A percentile compares a stretch with the other conserved stretches of the same genome.
Conservation (phyloP, 441 rosid species). For the Kokia cookei region DNA sequence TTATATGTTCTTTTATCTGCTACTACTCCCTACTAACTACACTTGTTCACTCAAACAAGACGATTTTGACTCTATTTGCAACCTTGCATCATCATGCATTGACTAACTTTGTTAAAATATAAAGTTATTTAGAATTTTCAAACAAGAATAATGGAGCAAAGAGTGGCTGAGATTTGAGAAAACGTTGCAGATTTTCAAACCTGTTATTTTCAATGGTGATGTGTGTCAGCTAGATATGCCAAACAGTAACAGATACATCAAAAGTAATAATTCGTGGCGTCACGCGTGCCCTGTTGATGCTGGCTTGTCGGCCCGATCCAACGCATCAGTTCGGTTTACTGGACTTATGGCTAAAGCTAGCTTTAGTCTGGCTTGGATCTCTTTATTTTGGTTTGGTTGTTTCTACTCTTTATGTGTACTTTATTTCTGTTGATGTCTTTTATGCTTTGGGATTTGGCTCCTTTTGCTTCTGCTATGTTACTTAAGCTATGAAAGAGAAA, state of each 20-base stretch:
- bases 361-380: too few species aligned
- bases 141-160: neutral
- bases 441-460: too few species aligned
- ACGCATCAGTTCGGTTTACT: too few species aligned
- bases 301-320: too few species aligned
- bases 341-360: too few species aligned
- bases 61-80: neutral
- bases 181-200: conserved; percentile 1
- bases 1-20: conserved; percentile 1
- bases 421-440: too few species aligned
- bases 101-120: neutral
- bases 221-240: neutral
- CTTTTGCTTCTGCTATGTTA: too few species aligned
- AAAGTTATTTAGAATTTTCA: neutral
- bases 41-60: neutral
- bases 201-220: conserved; percentile 2
- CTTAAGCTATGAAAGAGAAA: too few species aligned
- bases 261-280: neutral
- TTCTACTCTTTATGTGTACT: too few species aligned
- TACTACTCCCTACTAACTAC: neutral
- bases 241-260: neutral
- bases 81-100: conserved; percentile 1
- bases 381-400: too few species aligned
- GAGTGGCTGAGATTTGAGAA: conserved; percentile 5
- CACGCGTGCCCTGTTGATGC: too few species aligned